These are phyloP conservation scores for Saccharomycopsis olivae DNA, from an alignment of 805 yeast species.

Conservation along the genomic window DNA sequence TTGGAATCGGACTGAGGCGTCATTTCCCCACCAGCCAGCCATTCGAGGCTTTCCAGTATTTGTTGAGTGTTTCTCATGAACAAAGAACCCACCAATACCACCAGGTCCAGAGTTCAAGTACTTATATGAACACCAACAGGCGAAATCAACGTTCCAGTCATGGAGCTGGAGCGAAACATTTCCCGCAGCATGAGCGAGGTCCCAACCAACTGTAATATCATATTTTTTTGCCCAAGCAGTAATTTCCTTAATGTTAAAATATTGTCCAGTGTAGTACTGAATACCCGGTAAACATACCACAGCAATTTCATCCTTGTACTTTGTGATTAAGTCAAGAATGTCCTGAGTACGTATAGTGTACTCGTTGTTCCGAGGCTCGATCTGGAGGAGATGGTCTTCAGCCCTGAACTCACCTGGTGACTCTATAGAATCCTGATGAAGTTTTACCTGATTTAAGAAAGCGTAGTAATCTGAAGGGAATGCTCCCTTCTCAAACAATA, in stretches of 20 bases:
- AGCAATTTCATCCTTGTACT: slow-evolving; percentile 51
- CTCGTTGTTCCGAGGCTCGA: slow-evolving; percentile 51
- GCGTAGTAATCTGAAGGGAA: slow-evolving; percentile 93
- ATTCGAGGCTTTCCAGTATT: slow-evolving; percentile 44
- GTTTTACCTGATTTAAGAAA: slow-evolving; percentile 55
- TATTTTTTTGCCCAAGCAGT: slow-evolving; percentile 48
- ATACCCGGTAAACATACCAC: slow-evolving; percentile 76
- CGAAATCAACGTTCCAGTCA: slow-evolving; percentile 88
- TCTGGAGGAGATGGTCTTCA: slow-evolving; percentile 49
- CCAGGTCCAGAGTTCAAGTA: slow-evolving; percentile 93
- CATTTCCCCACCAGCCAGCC: slow-evolving; percentile 98
- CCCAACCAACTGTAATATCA: slow-evolving; percentile 76
- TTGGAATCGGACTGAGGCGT: slow-evolving; percentile 54
- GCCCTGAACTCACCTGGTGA: slow-evolving; percentile 14
- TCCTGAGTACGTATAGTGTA: slow-evolving; percentile 50
- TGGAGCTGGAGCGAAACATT: slow-evolving; percentile 70
- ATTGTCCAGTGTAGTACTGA: slow-evolving; percentile 88
- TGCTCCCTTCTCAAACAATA: slow-evolving; percentile 76
- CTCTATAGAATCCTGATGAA: slow-evolving; percentile 37
- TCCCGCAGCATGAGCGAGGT: slow-evolving; percentile 90
- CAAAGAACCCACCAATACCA: slow-evolving; percentile 77
- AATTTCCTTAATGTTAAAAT: slow-evolving; percentile 63
- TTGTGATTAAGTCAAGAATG: slow-evolving; percentile 45
- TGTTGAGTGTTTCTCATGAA: slow-evolving; percentile 41
- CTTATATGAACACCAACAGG: slow-evolving; percentile 90